Evolutionary conservation across 2,329 filamentous ascomycete genomes (phyloP).

Genomic region (Ophiostoma sp.): DNA sequence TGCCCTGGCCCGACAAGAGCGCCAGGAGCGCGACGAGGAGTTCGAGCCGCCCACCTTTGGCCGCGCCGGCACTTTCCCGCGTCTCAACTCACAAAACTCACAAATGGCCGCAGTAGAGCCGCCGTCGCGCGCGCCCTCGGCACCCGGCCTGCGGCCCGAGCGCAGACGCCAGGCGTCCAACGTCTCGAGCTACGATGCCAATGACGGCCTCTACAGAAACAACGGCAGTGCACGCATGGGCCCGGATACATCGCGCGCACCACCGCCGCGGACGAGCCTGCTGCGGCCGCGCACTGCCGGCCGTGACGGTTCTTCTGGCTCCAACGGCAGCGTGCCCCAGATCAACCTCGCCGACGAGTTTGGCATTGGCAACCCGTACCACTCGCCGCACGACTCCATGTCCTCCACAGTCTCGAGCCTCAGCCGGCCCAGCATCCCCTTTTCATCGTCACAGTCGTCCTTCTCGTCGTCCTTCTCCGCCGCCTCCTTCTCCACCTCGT

Average conservation of each 20-base stretch:
- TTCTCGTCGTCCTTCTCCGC: conserved; percentile 34
- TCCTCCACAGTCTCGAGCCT: conserved; percentile 60
- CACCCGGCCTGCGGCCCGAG: conserved; percentile 42
- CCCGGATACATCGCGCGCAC: conserved; percentile 47
- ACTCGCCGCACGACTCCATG: conserved; percentile 58
- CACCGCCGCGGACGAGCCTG: conserved; percentile 49
- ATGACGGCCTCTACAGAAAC: not conserved
- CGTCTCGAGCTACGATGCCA: conserved; percentile 20
- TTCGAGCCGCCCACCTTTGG: conserved; percentile 38
- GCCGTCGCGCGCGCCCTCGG: conserved; percentile 38
- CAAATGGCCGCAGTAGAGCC: conserved; percentile 34
- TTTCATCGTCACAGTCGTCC: conserved; percentile 55
- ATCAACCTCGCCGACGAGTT: conserved; percentile 58
- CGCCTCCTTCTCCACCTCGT: conserved; percentile 7
- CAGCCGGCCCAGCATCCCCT: conserved; percentile 52
- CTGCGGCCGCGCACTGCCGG: conserved; percentile 40
- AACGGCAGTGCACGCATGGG: conserved; percentile 32
- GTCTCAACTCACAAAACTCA: conserved; percentile 30
- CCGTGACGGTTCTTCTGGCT: not conserved
- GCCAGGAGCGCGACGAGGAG: conserved; percentile 39
- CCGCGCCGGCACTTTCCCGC: conserved; percentile 52
- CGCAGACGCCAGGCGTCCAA: conserved; percentile 33
- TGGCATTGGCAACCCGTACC: conserved; percentile 58
- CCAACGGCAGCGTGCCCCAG: conserved; percentile 32
- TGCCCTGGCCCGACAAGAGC: conserved; percentile 32